phyloP scores from a whole-genome alignment of 2,329 filamentous ascomycete genomes.

The Beauveria pseudobassiana region DNA sequence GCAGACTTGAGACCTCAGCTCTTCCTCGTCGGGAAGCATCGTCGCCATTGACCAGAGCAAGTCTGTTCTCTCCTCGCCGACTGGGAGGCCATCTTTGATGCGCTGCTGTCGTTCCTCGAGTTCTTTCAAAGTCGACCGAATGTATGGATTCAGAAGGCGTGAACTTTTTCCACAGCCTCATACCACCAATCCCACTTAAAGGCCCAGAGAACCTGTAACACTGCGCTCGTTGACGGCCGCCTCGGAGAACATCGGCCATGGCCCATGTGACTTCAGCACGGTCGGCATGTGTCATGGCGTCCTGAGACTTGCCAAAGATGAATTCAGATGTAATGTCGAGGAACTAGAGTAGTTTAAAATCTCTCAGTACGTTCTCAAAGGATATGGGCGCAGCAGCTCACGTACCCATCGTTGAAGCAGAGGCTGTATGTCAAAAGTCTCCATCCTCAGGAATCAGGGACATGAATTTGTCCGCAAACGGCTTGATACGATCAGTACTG shows the following conservation, averaged over 20 bases:
- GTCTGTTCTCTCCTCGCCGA: slow-evolving; percentile 13
- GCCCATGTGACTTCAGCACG: slow-evolving; percentile 14
- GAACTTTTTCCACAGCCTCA: slow-evolving; percentile 13
- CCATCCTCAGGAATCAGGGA: slow-evolving; percentile 13
- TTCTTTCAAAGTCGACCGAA: slow-evolving; percentile 12
- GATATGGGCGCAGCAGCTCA: background rate
- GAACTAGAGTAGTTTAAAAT: slow-evolving; percentile 4
- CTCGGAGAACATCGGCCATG: slow-evolving; percentile 15
- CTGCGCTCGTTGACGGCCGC: slow-evolving; percentile 13
- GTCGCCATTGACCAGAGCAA: slow-evolving; percentile 15
- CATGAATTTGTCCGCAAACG: slow-evolving; percentile 14
- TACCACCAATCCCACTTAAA: slow-evolving; percentile 17
- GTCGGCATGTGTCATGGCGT: slow-evolving; percentile 13
- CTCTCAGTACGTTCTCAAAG: background rate
- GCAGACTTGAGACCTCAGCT: slow-evolving; percentile 13
- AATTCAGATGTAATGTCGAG: slow-evolving; percentile 16
- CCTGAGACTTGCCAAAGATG: slow-evolving; percentile 15
- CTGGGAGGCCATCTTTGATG: slow-evolving; percentile 12
- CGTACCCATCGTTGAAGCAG: slow-evolving; percentile 15
- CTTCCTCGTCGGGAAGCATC: slow-evolving; percentile 4
- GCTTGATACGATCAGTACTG: slow-evolving; percentile 15
- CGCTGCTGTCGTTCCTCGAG: slow-evolving; percentile 14
- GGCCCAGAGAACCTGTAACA: slow-evolving; percentile 15
- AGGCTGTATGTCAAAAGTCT: slow-evolving; percentile 14
- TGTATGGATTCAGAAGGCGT: slow-evolving; percentile 14